Percentiles rank a stretch among this genome's conserved stretches.
These are phyloP conservation scores for Yarrowia deformans DNA, from an alignment of 805 yeast species.

Conservation along the genomic window DNA sequence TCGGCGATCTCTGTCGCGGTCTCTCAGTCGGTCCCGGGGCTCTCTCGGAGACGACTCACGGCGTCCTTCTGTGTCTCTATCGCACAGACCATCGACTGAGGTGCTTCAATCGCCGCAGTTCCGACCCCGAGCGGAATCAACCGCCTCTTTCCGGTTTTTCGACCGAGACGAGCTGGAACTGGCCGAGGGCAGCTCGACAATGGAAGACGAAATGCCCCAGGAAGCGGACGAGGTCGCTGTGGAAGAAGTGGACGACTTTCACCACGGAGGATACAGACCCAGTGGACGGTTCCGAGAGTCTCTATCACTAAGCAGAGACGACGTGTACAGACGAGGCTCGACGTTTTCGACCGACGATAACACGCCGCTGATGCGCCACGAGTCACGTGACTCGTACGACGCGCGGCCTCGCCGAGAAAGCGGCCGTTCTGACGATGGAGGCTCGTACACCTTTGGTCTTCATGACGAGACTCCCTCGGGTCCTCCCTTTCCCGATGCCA, in stretches of 20 bases:
- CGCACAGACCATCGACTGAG: slow-evolving; percentile 1
- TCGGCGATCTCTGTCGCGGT: slow-evolving; percentile 16
- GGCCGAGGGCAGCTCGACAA: slow-evolving; percentile 88
- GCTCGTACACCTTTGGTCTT: slow-evolving; percentile 29
- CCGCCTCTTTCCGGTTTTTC: slow-evolving; percentile 73
- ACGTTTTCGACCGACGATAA: slow-evolving; percentile 25
- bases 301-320: slow-evolving; percentile 41
- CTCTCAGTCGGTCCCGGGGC: slow-evolving; percentile 41
- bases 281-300: slow-evolving; percentile 31
- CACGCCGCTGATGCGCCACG: slow-evolving; percentile 25
- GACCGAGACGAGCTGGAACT: slow-evolving; percentile 80
- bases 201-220: slow-evolving; percentile 52
- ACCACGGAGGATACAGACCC: slow-evolving; percentile 47
- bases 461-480: slow-evolving; percentile 30
- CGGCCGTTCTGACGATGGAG: slow-evolving; percentile 38
- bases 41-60: slow-evolving; percentile 22
- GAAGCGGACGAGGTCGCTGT: slow-evolving; percentile 45
- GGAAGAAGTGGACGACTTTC: slow-evolving; percentile 47
- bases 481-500: slow-evolving; percentile 27
- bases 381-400: slow-evolving; percentile 33
- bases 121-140: slow-evolving; percentile 45
- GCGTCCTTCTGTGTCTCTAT: slow-evolving; percentile 3
- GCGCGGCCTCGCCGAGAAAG: slow-evolving; percentile 30
- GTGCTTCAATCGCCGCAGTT: slow-evolving; percentile 12
- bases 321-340: slow-evolving; percentile 23